A percentile compares a stretch with the other conserved stretches of the same genome.
Conservation (phyloP, 176 grass and related monocot species). For the Triticum turgidum region DNA sequence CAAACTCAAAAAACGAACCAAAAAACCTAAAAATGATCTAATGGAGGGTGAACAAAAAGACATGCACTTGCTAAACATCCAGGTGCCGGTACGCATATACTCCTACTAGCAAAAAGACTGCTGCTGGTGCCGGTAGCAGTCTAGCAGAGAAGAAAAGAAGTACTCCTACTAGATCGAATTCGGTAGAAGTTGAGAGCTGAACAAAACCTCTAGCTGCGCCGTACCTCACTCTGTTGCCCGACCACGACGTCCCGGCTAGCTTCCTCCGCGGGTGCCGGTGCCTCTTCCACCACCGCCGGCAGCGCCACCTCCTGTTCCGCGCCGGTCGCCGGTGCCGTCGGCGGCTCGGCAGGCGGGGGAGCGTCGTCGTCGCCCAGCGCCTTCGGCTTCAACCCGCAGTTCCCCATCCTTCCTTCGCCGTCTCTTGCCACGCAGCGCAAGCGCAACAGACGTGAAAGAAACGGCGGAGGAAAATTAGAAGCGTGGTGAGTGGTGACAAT, state of each 20-base stretch:
- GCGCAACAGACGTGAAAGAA: not conserved
- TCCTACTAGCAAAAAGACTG: too few species aligned
- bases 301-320: not conserved
- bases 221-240: constrained; percentile 22
- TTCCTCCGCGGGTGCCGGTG: not conserved
- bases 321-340: not conserved
- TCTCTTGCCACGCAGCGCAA: not conserved
- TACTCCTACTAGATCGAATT: not conserved
- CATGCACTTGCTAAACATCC: too few species aligned
- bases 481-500: not conserved
- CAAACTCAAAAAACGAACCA: too few species aligned
- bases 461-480: not conserved
- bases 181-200: not conserved
- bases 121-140: too few species aligned
- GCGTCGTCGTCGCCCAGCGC: constrained; percentile 7
- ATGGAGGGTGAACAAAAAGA: too few species aligned
- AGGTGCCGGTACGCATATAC: too few species aligned
- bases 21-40: too few species aligned
- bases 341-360: not conserved
- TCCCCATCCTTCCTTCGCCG: not conserved
- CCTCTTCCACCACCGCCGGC: not conserved
- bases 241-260: constrained; percentile 1
- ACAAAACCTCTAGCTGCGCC: not conserved
- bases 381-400: constrained; percentile 41
- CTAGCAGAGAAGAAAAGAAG: too few species aligned